Evolutionary conservation across 1,284 basidiomycete species (phyloP).

Genomic region (Tilletia indica): DNA sequence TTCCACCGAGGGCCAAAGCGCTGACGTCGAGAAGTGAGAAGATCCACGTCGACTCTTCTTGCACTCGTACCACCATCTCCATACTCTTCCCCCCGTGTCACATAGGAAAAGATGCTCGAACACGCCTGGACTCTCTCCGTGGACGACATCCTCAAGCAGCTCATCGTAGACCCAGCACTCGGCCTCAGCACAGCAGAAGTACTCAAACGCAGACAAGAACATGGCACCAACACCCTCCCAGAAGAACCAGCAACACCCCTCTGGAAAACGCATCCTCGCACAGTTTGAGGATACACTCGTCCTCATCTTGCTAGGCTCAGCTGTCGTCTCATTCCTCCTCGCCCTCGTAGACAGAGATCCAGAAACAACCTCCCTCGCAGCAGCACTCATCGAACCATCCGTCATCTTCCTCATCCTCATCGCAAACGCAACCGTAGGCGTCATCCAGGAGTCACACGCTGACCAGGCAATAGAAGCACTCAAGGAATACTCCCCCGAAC

Average conservation of each 20-base stretch:
- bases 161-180: slow-evolving; percentile 35
- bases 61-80: too few relatives aligned
- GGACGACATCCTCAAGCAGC: slow-evolving; percentile 40
- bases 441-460: slow-evolving; percentile 54
- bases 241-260: slow-evolving; percentile 85
- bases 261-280: slow-evolving; percentile 87
- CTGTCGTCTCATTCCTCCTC: slow-evolving; percentile 52
- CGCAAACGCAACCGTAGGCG: slow-evolving; percentile 54
- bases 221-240: slow-evolving; percentile 62
- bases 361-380: slow-evolving; percentile 45
- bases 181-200: slow-evolving; percentile 48
- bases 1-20: too few relatives aligned
- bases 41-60: too few relatives aligned
- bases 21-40: too few relatives aligned
- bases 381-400: slow-evolving; percentile 53
- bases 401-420: slow-evolving; percentile 55
- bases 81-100: too few relatives aligned
- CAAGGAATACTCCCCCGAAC: slow-evolving; percentile 52
- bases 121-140: slow-evolving; percentile 47
- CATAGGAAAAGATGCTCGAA: slow-evolving; percentile 21
- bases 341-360: slow-evolving; percentile 40
- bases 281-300: slow-evolving; percentile 70
- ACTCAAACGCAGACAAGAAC: slow-evolving; percentile 23
- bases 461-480: slow-evolving; percentile 55
- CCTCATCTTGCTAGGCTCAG: slow-evolving; percentile 52